Conservation (phyloP, 1,284 basidiomycete species). For the Ustilago tritici region DNA sequence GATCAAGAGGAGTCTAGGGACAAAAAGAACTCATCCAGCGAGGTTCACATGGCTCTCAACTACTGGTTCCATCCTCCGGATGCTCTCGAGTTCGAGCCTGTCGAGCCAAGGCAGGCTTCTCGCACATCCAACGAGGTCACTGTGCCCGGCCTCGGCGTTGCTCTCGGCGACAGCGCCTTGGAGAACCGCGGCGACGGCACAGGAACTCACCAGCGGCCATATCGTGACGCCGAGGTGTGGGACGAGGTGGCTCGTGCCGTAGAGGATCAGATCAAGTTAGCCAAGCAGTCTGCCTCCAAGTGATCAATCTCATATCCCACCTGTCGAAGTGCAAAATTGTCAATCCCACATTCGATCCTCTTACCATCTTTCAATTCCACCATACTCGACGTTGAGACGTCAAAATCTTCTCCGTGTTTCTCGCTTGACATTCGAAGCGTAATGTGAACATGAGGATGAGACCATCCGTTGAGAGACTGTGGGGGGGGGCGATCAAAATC, state of each 20-base stretch:
- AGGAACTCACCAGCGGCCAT: conserved; percentile 46
- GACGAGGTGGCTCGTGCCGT: conserved; percentile 50
- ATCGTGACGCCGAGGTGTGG: conserved; percentile 65
- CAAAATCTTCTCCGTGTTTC: neutral
- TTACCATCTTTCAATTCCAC: neutral
- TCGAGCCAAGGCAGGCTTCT: conserved; percentile 13
- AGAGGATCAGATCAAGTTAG: conserved; percentile 28
- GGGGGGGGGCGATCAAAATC: conserved; percentile 19
- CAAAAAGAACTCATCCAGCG: conserved; percentile 6
- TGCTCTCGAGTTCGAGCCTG: conserved; percentile 45
- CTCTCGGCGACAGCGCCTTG: conserved; percentile 28
- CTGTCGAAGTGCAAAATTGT: neutral
- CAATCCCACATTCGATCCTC: neutral
- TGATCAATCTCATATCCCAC: conserved; percentile 8
- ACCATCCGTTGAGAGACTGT: neutral
- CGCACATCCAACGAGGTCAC: conserved; percentile 20
- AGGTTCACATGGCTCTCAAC: conserved; percentile 68
- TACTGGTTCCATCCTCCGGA: conserved; percentile 69
- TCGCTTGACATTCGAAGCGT: neutral
- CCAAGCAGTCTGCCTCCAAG: conserved; percentile 12
- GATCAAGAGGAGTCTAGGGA: neutral
- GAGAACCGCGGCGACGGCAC: conserved; percentile 30
- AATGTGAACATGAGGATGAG: neutral
- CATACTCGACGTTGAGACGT: neutral
- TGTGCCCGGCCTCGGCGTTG: conserved; percentile 31